Base-by-base conservation (phyloP, 148 eudicot species). In the Euryodendron excelsum region DNA sequence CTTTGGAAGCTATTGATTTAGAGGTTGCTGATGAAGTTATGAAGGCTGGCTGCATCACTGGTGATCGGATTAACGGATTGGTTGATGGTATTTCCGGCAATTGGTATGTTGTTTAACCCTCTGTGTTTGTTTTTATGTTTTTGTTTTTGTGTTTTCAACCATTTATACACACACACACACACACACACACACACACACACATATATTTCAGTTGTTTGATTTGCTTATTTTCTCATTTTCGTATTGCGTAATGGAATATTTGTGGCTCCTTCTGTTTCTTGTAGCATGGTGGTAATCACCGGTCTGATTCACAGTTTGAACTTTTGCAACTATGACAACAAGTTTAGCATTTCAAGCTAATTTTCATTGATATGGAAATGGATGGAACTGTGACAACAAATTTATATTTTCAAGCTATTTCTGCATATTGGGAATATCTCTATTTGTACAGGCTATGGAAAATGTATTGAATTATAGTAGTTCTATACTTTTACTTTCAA, bases 1-100 rank as follows among this genome's bases (percentile, higher is more conserved):
- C 98, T 84, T 86, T 95, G 79, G 99, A 95, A 82, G 98, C 99
- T 4, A 93, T 95, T 85, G 99, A 95, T 85, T 81, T 91, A 90
- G 92, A 90, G 44, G 99, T 93, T 72, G 96, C 99, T 45, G 97
- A 93, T 25, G 84, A 91, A 73, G 91, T 93, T 84, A 91, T 95
- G 98, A 83, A 69, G 67, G 91, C 90, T 74, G 99, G 99, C 20
- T 93, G 99, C 79, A 85, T 95, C 60, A 95, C 99, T 48, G 99
- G 99, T 83, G 92, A 93, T 72, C 81, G 98, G 79, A 95, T 93
- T 78, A 95, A 91, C 81, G 99, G 99, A 1, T 87, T 95, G 78
- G 93, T 90, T 78, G 99, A 95, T 85, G 99, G 99, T 10, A 80
- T 93, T 76, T 89, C 99, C 73, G 99, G 98, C 20, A 85, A 77